Evolutionary conservation across 2,329 filamentous ascomycete species (phyloP), one percentile per base, ranked within the genome.

Genomic region (Cladosporium austrohemisphaericum): DNA sequence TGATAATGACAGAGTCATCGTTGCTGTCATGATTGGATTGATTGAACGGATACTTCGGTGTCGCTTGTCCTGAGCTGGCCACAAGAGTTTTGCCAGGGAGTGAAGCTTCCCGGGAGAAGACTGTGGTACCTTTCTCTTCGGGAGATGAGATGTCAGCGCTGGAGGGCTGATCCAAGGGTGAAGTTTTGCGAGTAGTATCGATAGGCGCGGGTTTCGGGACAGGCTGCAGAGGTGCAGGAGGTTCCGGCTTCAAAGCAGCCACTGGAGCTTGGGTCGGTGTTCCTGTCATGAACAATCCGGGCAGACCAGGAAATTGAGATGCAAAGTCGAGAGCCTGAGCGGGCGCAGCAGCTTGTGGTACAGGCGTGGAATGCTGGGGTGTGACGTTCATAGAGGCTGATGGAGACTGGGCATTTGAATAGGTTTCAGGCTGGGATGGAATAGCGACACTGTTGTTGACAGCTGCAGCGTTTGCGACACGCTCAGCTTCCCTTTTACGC

Each of bases 1-100:
- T 81, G 57, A 95, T 95, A 31, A 95, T 79, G 45, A 95, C 78
- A 2, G 78, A 78, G 41, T 82, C 76, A 19, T 84, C 76, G 44
- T 77, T 71, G 41, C 62, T 61, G 19, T 62, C 56, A 37, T 64
- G 57, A 19, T 75, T 73, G 38, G 73, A 74, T 36, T 83, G 79
- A 10, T 78, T 79, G 58, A 84, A 83, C 3, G 81, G 78, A 41
- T 84, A 80, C 58, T 86, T 87, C 13, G 65, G 64, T 1, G 67
- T 60, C 2, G 64, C 59, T 11, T 23, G 32, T 22, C 44, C 44
- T 16, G 44, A 47, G 1, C 63, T 60, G 4, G 38, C 35, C 3
- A 26, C 16, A 11, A 22, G 19, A 14, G 10, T 14, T 9, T 52
- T 46, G 19, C 14, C 9, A 9, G 32, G 22, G 13, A 35, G 11